These are phyloP conservation scores for Phyllosticta paracitricarpa DNA, from an alignment of 2,329 filamentous ascomycete species.

Conservation along the genomic window DNA sequence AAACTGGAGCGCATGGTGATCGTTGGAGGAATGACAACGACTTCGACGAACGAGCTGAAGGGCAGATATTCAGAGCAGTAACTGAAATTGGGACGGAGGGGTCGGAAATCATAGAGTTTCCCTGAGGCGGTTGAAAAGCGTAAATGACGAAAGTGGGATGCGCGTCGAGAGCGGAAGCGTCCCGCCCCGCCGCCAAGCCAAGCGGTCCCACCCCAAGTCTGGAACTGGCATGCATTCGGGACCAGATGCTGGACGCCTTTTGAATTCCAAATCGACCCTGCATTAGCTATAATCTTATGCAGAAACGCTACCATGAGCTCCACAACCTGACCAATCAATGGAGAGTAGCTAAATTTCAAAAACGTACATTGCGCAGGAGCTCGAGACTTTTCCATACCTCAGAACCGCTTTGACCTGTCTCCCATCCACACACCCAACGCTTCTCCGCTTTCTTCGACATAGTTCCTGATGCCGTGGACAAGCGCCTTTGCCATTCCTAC, in stretches of 20 bases:
- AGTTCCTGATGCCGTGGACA: conserved; percentile 53
- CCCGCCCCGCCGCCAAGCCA: conserved; percentile 4
- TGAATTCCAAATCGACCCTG: neutral
- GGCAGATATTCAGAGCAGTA: neutral
- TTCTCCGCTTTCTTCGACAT: conserved; percentile 52
- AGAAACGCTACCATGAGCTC: neutral
- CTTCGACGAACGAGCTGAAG: neutral
- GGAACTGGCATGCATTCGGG: neutral
- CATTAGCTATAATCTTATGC: neutral
- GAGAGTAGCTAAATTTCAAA: neutral
- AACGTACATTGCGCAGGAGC: neutral
- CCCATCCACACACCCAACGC: conserved; percentile 53
- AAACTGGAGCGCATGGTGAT: neutral
- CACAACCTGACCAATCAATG: neutral
- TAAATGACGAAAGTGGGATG: conserved; percentile 5
- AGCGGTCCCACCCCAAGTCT: neutral
- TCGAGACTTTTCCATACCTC: neutral
- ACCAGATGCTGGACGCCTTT: neutral
- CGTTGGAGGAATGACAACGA: neutral
- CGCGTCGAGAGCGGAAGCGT: neutral
- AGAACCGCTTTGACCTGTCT: conserved; percentile 43
- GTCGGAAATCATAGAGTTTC: neutral
- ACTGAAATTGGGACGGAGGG: neutral
- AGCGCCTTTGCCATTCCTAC: conserved; percentile 48
- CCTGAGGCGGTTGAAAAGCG: neutral